These are phyloP conservation scores for Lentinula lateritia DNA, from an alignment of 768 basidiomycete species.

Conservation along the genomic window DNA sequence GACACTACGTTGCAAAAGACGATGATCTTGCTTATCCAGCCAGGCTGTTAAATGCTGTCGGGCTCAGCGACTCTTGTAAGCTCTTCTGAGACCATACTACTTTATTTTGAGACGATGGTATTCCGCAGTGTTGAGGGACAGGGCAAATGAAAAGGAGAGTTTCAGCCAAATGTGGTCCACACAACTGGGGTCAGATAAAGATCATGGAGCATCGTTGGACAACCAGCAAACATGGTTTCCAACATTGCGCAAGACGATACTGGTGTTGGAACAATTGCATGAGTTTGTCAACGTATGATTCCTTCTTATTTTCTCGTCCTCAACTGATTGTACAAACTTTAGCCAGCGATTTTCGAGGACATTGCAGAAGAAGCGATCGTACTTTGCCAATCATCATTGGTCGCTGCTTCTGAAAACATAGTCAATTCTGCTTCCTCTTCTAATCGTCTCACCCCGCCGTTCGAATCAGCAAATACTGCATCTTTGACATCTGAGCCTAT, in stretches of 20 bases:
- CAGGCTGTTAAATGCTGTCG: constrained; percentile 60
- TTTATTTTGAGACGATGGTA: constrained; percentile 37
- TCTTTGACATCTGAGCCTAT: background rate
- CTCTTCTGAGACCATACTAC: background rate
- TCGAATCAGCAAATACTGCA: background rate
- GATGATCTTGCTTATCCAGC: constrained; percentile 87
- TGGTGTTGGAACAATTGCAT: constrained; percentile 86
- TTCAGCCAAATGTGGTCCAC: constrained; percentile 42
- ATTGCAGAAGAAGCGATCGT: constrained; percentile 90
- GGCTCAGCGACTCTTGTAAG: background rate
- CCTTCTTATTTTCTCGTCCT: background rate
- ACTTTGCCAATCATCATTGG: constrained; percentile 77
- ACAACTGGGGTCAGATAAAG: constrained; percentile 16
- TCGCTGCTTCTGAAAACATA: constrained; percentile 65
- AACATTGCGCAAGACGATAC: constrained; percentile 80
- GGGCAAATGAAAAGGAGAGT: constrained; percentile 61
- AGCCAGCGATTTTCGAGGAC: constrained; percentile 97
- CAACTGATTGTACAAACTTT: background rate
- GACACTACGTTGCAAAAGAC: constrained; percentile 69
- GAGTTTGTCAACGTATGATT: constrained; percentile 82
- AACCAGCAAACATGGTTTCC: constrained; percentile 90
- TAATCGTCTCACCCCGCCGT: background rate
- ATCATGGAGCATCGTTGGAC: constrained; percentile 64
- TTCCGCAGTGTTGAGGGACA: constrained; percentile 32
- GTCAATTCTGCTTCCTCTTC: constrained; percentile 20